phyloP scores from a whole-genome alignment of 305 asterid species.

The Euphrasia arctica region DNA sequence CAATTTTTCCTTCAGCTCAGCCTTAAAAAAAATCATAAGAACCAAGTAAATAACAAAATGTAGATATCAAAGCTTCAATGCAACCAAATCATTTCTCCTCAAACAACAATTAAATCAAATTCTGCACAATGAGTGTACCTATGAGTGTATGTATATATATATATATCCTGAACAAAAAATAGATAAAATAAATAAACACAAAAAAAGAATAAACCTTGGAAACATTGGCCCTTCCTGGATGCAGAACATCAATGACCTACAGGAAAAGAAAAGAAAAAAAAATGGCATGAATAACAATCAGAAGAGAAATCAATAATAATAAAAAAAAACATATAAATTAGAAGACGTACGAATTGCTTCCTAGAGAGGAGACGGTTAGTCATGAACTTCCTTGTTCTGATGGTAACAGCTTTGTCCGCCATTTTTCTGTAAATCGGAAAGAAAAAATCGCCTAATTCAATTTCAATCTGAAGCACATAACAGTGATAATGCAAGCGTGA shows the following conservation, averaged over 20 bases:
- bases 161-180: neutral
- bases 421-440: neutral
- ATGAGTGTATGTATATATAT: too few species aligned
- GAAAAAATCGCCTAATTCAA: neutral
- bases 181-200: neutral
- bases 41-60: neutral
- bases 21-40: neutral
- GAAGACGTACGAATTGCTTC: neutral
- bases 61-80: neutral
- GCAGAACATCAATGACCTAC: neutral
- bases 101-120: neutral
- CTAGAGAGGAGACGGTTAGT: slow-evolving; percentile 3
- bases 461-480: neutral
- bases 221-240: neutral
- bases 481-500: neutral
- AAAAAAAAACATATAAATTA: neutral
- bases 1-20: slow-evolving; percentile 1
- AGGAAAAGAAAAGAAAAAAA: neutral
- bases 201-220: neutral
- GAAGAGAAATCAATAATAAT: neutral
- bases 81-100: neutral
- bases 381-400: neutral
- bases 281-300: neutral
- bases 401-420: slow-evolving; percentile 2
- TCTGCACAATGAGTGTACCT: too few species aligned